Evolutionary conservation across 352 stramenopile genomes (phyloP).

Genomic region (Phytophthora pinifolia): DNA sequence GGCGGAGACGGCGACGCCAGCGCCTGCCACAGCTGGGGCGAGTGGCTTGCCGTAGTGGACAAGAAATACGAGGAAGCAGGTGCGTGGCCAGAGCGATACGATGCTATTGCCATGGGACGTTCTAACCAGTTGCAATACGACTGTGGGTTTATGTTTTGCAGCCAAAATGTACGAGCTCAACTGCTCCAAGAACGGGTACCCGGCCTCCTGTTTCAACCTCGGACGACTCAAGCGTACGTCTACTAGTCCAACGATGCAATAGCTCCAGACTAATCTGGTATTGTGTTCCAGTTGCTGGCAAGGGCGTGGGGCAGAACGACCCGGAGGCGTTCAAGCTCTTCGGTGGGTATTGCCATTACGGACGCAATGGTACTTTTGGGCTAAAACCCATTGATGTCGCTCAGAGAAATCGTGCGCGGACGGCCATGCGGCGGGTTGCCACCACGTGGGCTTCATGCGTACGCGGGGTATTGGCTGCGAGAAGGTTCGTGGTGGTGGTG

Average conservation of each 20-base stretch:
- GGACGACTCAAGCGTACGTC: constrained; percentile 73
- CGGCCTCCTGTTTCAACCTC: constrained; percentile 87
- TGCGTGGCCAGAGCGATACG: constrained; percentile 10
- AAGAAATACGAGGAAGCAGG: constrained; percentile 82
- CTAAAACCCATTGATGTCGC: background rate
- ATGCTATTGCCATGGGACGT: background rate
- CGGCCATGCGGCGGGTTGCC: constrained; percentile 73
- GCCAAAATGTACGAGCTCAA: constrained; percentile 83
- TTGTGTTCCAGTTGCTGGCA: constrained; percentile 61
- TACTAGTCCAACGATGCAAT: background rate
- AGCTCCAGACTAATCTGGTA: background rate
- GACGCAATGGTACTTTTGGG: background rate
- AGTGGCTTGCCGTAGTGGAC: constrained; percentile 86
- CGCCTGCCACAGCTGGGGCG: constrained; percentile 85
- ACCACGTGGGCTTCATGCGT: constrained; percentile 87
- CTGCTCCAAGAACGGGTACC: constrained; percentile 79
- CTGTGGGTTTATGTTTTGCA: constrained; percentile 14
- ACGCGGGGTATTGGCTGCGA: constrained; percentile 66
- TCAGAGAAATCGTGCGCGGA: constrained; percentile 78
- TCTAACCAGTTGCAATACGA: background rate
- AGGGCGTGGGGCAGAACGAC: constrained; percentile 74
- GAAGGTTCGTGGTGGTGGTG: constrained; percentile 43
- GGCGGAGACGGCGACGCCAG: constrained; percentile 81
- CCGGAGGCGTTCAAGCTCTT: constrained; percentile 68
- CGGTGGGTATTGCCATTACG: constrained; percentile 32